A percentile compares a stretch with the other conserved stretches of the same genome.
Evolutionary conservation across 2,329 filamentous ascomycete species (phyloP).

Genomic region (Phoma sp.): DNA sequence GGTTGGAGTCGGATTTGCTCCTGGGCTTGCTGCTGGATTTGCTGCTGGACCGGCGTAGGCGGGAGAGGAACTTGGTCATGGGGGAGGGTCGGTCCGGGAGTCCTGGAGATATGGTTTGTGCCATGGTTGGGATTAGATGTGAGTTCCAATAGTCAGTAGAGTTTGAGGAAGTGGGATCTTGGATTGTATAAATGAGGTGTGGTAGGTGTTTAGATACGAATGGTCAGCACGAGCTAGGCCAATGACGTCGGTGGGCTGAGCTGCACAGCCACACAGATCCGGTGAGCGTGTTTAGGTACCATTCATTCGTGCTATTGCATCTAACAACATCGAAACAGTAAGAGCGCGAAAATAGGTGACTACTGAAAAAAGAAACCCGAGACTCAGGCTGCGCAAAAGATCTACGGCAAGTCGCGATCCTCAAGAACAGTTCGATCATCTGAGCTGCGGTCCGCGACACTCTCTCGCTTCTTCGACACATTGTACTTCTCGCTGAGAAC

Average conservation of each 20-base stretch:
- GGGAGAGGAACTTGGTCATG: slow-evolving; percentile 40
- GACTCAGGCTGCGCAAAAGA: too few relatives aligned
- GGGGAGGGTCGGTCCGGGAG: slow-evolving; percentile 26
- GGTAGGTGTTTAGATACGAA: not conserved
- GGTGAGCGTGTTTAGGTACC: slow-evolving; percentile 4
- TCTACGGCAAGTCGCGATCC: too few relatives aligned
- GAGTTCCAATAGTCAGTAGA: too few relatives aligned
- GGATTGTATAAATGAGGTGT: not conserved
- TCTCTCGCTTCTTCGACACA: not conserved
- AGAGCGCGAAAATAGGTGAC: too few relatives aligned
- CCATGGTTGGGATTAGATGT: slow-evolving; percentile 23
- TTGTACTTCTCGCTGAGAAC: slow-evolving; percentile 17
- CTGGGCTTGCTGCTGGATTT: not conserved
- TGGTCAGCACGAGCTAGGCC: not conserved
- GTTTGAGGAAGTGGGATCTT: not conserved
- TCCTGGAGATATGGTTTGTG: slow-evolving; percentile 19
- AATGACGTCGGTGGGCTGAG: slow-evolving; percentile 16
- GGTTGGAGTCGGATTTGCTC: too few relatives aligned
- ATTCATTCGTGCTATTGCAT: too few relatives aligned
- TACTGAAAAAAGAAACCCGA: too few relatives aligned
- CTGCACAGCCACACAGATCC: not conserved
- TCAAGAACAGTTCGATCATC: too few relatives aligned
- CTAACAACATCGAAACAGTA: too few relatives aligned
- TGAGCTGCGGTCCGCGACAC: too few relatives aligned
- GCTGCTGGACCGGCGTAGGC: slow-evolving; percentile 21